phyloP scores from a whole-genome alignment of 2,329 filamentous ascomycete species.

The Calonectria pteridis region DNA sequence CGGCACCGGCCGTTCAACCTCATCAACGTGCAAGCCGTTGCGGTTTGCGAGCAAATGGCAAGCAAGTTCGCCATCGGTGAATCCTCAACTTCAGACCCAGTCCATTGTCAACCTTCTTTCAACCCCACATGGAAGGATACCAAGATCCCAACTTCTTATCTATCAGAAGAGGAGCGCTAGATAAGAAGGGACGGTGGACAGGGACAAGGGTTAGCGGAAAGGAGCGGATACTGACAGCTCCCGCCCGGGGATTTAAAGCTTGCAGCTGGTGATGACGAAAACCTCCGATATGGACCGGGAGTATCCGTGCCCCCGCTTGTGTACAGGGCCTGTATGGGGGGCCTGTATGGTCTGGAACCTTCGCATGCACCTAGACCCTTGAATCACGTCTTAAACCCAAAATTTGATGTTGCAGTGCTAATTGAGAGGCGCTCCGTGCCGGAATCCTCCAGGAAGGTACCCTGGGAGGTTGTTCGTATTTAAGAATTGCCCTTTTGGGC shows the following conservation, averaged over 20 bases:
- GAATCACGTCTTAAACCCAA: background rate
- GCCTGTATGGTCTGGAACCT: background rate
- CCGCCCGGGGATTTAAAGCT: background rate
- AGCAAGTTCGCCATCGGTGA: background rate
- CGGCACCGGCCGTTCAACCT: background rate
- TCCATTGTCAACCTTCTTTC: background rate
- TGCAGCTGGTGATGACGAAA: background rate
- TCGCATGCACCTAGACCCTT: background rate
- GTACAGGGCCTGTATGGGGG: background rate
- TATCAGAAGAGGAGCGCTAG: background rate
- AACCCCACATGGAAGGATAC: too few species aligned
- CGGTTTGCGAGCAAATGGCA: background rate
- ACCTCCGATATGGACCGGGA: background rate
- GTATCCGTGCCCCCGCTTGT: background rate
- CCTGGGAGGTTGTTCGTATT: too few species aligned
- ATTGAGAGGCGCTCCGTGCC: background rate
- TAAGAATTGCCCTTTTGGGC: too few species aligned
- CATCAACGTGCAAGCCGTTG: background rate
- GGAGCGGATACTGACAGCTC: background rate
- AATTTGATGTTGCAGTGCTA: background rate
- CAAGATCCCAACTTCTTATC: background rate
- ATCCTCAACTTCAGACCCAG: background rate
- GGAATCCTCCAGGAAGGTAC: too few species aligned
- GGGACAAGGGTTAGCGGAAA: background rate
- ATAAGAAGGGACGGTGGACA: background rate